Evolutionary conservation across 208 protist species (phyloP), one percentile per base, ranked within the genome.

Genomic region (Acanthamoeba triangularis): DNA sequence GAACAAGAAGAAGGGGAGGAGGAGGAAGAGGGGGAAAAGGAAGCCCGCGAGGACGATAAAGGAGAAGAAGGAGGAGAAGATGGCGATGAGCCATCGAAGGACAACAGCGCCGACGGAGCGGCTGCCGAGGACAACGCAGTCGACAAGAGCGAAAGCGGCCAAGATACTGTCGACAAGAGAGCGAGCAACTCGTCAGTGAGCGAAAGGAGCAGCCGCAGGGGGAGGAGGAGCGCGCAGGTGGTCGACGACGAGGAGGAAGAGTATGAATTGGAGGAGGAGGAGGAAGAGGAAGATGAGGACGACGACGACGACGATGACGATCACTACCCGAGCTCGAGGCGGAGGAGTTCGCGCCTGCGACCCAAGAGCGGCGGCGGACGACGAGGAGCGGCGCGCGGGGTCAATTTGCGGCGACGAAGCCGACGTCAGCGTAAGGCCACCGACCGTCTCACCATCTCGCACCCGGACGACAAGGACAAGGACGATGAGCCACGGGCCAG

Each of bases 171-270:
- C 56, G 54, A 91, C 30, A 80, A 59, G 74, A 80, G 90, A 28
- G 23, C 44, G 72, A 35, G 16, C 16, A 90, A 44, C 16, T 16
- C 20, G 0, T 94, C 72, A 90, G 44, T 11, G 52, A 69, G 25
- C 44, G 44, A 95, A 63, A 44, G 72, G 41, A 80, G 44, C 76
- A 90, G 80, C 33, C 47, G 76, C 2, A 63, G 76, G 56, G 54
- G 59, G 92, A 35, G n/a, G n/a, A 18, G n/a, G 13, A 18, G n/a
- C 49, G 61, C n/a, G 25, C 63, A 87, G 4, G 59, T 61, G n/a
- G 92, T 28, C 4, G 92, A 95, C 28, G 92, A 95, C 3, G 92
- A 95, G 18, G 92, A 95, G 44, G 92, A 95, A 33, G 87, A 93
- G 0, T 65, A 93, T 20, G 87, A 93, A 13, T 23, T 61, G 25